Conservation (phyloP, 257 asterid genomes). For the Solanum chiquidenum region DNA sequence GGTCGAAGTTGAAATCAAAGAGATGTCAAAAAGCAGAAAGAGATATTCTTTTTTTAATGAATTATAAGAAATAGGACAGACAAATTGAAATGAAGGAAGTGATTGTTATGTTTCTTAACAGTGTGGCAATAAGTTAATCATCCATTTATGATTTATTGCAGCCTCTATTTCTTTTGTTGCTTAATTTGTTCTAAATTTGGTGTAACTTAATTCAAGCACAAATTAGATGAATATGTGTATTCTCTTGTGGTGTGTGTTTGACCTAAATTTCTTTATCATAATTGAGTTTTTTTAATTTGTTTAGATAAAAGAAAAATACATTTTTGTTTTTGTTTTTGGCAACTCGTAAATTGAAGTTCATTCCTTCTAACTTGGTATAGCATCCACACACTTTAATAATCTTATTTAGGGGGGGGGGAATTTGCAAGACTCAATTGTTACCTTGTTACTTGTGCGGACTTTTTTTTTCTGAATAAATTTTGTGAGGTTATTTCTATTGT, state of each 20-base stretch:
- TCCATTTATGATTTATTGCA: neutral
- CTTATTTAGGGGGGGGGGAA: neutral
- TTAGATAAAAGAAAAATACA: neutral
- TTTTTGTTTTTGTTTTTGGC: neutral
- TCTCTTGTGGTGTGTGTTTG: neutral
- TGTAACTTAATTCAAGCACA: neutral
- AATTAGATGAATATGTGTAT: neutral
- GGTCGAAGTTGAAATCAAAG: neutral
- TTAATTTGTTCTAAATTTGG: neutral
- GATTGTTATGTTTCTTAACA: neutral
- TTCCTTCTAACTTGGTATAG: neutral
- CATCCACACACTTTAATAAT: too few relatives aligned
- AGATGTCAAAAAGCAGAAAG: neutral
- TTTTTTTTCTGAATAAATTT: neutral
- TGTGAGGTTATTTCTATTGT: neutral
- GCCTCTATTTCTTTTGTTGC: neutral
- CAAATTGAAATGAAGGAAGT: neutral
- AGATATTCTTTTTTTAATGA: neutral
- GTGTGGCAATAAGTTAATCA: neutral
- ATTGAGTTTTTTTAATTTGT: neutral
- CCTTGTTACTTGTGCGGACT: too few relatives aligned
- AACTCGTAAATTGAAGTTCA: neutral
- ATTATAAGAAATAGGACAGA: neutral
- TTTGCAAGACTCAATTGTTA: neutral
- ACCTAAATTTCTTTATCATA: neutral